Conservation (phyloP, 2,329 filamentous ascomycete genomes). For the Colletotrichum lini region DNA sequence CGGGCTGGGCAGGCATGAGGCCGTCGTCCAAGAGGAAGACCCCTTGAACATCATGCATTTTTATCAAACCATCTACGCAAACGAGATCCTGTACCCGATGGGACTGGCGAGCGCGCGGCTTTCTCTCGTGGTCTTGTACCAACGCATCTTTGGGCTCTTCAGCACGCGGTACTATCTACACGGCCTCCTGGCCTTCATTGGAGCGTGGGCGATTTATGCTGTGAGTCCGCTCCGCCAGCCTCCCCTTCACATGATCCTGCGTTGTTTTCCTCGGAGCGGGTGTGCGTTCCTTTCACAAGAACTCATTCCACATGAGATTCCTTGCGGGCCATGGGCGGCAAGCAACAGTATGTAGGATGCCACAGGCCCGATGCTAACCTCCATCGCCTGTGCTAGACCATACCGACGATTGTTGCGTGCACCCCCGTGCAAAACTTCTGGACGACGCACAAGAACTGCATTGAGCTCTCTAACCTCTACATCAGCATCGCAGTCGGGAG, state of each 20-base stretch:
- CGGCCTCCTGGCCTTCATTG: slow-evolving; percentile 32
- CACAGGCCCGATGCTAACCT: background rate
- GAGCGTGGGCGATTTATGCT: slow-evolving; percentile 32
- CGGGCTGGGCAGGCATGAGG: slow-evolving; percentile 32
- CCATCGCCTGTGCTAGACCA: background rate
- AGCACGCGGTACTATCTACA: slow-evolving; percentile 25
- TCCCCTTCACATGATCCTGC: no score
- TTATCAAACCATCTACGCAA: slow-evolving; percentile 38
- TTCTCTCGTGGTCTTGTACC: slow-evolving; percentile 33
- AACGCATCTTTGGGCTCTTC: slow-evolving; percentile 38
- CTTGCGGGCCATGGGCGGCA: no score
- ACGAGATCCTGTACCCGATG: slow-evolving; percentile 33
- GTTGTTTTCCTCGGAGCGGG: no score
- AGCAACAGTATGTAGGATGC: no score
- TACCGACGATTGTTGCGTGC: slow-evolving; percentile 34
- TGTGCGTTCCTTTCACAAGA: no score
- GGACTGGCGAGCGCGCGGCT: slow-evolving; percentile 19
- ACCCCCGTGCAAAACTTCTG: slow-evolving; percentile 31
- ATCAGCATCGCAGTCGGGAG: slow-evolving; percentile 38
- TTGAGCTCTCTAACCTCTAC: slow-evolving; percentile 31
- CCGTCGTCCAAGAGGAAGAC: slow-evolving; percentile 31
- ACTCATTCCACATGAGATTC: no score
- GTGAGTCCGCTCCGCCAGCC: background rate
- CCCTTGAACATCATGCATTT: slow-evolving; percentile 25
- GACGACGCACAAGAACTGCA: slow-evolving; percentile 35